Conservation (phyloP, 495 filamentous ascomycete genomes). For the Mytilinidion resinicola region DNA sequence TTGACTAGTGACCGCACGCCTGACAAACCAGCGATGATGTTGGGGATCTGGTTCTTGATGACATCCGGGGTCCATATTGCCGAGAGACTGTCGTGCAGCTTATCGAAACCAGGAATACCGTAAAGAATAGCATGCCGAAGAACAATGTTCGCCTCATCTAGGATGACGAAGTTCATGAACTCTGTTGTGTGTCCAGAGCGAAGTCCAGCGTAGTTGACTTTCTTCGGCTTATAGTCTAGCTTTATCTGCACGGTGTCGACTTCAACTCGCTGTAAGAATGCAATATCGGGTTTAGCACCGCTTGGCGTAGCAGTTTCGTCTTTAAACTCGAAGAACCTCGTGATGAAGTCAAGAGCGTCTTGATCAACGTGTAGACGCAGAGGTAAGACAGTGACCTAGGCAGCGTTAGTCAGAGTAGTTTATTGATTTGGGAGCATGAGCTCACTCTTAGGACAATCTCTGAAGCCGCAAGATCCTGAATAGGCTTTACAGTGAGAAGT, state of each 20-base stretch:
- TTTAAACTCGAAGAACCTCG: slow-evolving; percentile 95
- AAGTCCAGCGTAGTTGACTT: slow-evolving; percentile 87
- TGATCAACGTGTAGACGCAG: slow-evolving; percentile 94
- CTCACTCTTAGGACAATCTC: slow-evolving; percentile 79
- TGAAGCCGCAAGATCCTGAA: slow-evolving; percentile 75
- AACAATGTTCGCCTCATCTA: slow-evolving; percentile 82
- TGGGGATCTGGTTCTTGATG: slow-evolving; percentile 80
- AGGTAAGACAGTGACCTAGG: slow-evolving; percentile 70
- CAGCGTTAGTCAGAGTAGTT: slow-evolving; percentile 16
- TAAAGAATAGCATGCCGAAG: slow-evolving; percentile 87
- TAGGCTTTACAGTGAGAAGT: slow-evolving; percentile 76
- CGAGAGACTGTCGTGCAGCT: slow-evolving; percentile 78
- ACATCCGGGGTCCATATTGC: slow-evolving; percentile 98
- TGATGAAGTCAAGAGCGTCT: slow-evolving; percentile 95
- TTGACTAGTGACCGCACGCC: slow-evolving; percentile 85
- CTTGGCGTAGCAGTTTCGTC: slow-evolving; percentile 56
- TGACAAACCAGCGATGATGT: slow-evolving; percentile 82
- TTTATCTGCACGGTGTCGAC: slow-evolving; percentile 74
- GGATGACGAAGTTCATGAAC: slow-evolving; percentile 97
- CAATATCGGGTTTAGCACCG: slow-evolving; percentile 57
- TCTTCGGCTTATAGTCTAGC: slow-evolving; percentile 96
- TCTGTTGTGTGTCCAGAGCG: slow-evolving; percentile 98
- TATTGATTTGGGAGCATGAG: background rate
- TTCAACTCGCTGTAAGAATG: slow-evolving; percentile 86
- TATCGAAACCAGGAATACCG: slow-evolving; percentile 83